Base-by-base conservation (phyloP, 768 basidiomycete genomes). In the Auriscalpium orientale region DNA sequence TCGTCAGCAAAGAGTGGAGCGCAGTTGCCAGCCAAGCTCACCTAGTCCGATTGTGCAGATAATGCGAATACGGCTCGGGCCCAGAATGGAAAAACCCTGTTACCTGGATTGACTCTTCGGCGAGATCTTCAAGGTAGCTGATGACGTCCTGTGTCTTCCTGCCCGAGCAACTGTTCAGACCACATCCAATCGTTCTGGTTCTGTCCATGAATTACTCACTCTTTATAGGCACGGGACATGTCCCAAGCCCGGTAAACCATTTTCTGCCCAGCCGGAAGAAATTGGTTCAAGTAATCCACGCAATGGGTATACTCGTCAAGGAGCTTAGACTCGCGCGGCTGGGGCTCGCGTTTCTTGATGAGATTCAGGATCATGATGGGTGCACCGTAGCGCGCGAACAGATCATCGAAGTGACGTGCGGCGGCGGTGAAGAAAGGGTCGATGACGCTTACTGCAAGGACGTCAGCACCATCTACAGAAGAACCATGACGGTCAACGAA, bases 11-110 rank as follows among this genome's bases (percentile, higher is more conserved):
- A 58, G 54, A 20, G 44, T n/a, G n/a, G 16, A 20, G 9, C n/a
- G 38, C 21, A 50, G 2, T 3, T 38, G 34, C 46, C 3, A 56
- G 8, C 21, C 53, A 16, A 11, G 61, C 68, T 59, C 52, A 80
- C 79, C 66, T 63, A 12, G 63, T 75, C 44, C 69, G 68, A 43
- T 71, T 74, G 63, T 79, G 77, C 36, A 86, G 66, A 60, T 70
- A 78, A 63, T 93, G 89, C 12, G 84, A 84, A 66, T 83, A 85
- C 0, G 92, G 91, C 63, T 94, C 91, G 0, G 87, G 77, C 2
- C 95, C 95, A 2, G 94, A 89, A 68, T 98, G 97, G 71, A 98
- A 99, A 74, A 98, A 95, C 5, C 88, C 82, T 0, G 95, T 98
- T 72, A 84, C 82, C 65, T 90, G 85, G 56, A 98, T 86, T 1